phyloP scores from a whole-genome alignment of 352 stramenopile species.

The Phytophthora pisi region DNA sequence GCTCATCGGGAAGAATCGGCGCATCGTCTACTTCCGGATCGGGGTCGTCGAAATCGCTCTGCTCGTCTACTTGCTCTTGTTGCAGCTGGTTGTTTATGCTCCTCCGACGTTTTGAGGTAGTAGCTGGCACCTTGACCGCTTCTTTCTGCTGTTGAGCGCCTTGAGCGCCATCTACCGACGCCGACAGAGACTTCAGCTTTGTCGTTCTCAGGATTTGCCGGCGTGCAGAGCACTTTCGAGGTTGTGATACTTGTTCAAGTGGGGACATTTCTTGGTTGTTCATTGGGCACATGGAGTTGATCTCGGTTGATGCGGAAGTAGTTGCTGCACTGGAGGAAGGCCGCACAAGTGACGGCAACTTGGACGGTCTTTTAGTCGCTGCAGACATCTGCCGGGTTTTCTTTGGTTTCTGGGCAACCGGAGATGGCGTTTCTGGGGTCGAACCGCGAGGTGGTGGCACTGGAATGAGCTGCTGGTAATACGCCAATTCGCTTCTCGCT shows the following conservation, averaged over 20 bases:
- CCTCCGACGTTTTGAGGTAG: background rate
- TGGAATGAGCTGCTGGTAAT: slow-evolving; percentile 59
- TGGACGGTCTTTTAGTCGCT: slow-evolving; percentile 14
- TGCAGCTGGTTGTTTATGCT: slow-evolving; percentile 6
- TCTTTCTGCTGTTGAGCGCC: background rate
- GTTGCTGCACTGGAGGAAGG: slow-evolving; percentile 8
- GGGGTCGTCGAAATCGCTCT: slow-evolving; percentile 68
- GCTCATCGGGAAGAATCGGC: slow-evolving; percentile 50
- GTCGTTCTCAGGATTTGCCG: slow-evolving; percentile 7
- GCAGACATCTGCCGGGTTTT: slow-evolving; percentile 20
- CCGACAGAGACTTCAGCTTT: slow-evolving; percentile 20
- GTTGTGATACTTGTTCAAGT: background rate
- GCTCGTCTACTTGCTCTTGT: slow-evolving; percentile 10
- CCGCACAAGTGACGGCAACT: slow-evolving; percentile 24
- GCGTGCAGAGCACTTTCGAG: slow-evolving; percentile 4
- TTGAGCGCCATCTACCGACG: background rate
- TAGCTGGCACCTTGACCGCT: background rate
- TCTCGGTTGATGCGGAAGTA: background rate
- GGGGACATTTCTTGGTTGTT: slow-evolving; percentile 24
- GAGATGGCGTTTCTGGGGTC: background rate
- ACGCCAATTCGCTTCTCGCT: slow-evolving; percentile 60
- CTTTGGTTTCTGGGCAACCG: background rate
- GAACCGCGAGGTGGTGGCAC: slow-evolving; percentile 19
- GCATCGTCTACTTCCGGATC: slow-evolving; percentile 67
- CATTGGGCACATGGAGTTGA: background rate